Base-by-base conservation (phyloP, 2,329 filamentous ascomycete genomes). In the Ophiostoma triangulosporum region DNA sequence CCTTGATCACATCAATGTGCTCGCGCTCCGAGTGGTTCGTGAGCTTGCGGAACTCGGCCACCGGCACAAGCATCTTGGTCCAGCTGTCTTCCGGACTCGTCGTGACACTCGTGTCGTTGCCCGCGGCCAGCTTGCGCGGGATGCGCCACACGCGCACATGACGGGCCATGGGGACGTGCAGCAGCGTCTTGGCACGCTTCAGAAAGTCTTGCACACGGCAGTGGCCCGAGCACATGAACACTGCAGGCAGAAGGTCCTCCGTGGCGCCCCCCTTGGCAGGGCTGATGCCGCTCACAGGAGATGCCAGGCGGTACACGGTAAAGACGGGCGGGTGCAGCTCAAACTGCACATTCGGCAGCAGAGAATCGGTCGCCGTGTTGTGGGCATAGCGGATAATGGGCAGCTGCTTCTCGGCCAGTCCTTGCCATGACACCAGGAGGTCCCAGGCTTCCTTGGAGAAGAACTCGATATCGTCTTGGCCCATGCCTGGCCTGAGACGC, bases 241-340 rank as follows among this genome's bases (percentile, higher is more conserved):
- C 76, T 5, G 80, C 73, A 1, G 89, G 81, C 5, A 77, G 70
- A 15, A 78, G 77, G 35, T 77, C 74, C 53, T 70, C 76, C 11
- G 81, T 77, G 61, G 83, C 81, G 54, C 84, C 68, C 1, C 74
- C 69, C 61, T 83, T 76, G 35, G 79, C 71, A 49, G 78, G 71
- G 6, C 74, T 71, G 22, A 80, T 68, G 1, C 78, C 76, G 59
- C 74, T 81, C 51, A 74, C 69, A 17, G 76, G 70, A 3, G 78
- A 78, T 65, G 82, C 83, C 1, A 97, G 73, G 60, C 91, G 88
- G 63, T 95, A 81, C 56, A 97, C 74, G 1, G 83, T 88, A 65
- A 96, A 87, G 43, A 95, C 75, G 0, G 88, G 88, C 4, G 90
- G 93, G 62, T 89, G 81, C 38, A 88, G 73, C 68, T 97, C 93